phyloP scores from a whole-genome alignment of 2,329 filamentous ascomycete species.

The Chaetomium strumarium region DNA sequence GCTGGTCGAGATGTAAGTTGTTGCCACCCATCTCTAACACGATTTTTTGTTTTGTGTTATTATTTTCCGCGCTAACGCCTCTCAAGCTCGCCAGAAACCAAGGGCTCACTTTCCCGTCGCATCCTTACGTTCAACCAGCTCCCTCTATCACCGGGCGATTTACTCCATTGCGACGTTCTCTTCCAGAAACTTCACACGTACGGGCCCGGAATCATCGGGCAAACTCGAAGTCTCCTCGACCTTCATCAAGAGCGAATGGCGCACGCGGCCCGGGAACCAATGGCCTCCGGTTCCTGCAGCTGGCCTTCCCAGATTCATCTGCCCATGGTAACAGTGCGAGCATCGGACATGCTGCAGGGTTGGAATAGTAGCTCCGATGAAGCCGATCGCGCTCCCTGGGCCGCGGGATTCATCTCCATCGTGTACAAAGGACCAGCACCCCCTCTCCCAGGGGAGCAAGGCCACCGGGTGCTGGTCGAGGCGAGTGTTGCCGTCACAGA shows the following conservation, averaged over 20 bases:
- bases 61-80: conserved; percentile 1
- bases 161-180: conserved; percentile 43
- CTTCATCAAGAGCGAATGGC: conserved; percentile 41
- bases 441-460: conserved; percentile 15
- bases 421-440: conserved; percentile 45
- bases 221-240: conserved; percentile 44
- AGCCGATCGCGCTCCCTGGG: conserved; percentile 40
- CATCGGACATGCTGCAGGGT: conserved; percentile 37
- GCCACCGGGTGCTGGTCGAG: conserved; percentile 38
- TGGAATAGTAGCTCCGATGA: conserved; percentile 23
- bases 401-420: conserved; percentile 52
- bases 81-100: conserved; percentile 11
- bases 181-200: conserved; percentile 48
- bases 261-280: conserved; percentile 30
- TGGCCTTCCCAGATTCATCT: conserved; percentile 40
- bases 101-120: conserved; percentile 11
- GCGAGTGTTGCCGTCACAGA: conserved; percentile 51
- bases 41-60: too few relatives aligned
- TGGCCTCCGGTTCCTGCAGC: conserved; percentile 24
- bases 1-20: conserved; percentile 61
- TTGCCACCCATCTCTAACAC: too few relatives aligned
- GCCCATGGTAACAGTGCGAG: conserved; percentile 43
- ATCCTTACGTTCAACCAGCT: conserved; percentile 35
- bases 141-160: conserved; percentile 39
- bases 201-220: conserved; percentile 45